Evolutionary conservation across 768 basidiomycete species (phyloP), one percentile per base, ranked within the genome.

Genomic region (Antrodiella citrinella): DNA sequence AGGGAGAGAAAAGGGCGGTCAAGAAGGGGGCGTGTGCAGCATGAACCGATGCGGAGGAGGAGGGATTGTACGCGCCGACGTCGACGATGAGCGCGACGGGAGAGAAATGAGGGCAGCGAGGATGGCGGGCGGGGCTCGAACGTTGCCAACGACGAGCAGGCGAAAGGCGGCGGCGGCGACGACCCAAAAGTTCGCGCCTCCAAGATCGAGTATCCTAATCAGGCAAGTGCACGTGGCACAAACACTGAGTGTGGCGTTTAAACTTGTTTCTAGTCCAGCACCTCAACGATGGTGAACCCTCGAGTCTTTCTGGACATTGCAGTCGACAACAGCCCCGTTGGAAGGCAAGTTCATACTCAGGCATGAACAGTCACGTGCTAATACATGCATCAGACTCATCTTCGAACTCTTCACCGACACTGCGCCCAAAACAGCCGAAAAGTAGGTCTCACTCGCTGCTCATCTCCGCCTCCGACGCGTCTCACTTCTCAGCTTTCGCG

Each of bases 351-450:
- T 15, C n/a, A n/a, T n/a, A n/a, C n/a, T n/a, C n/a, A n/a, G n/a
- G n/a, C n/a, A n/a, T n/a, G n/a, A n/a, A n/a, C n/a, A n/a, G n/a
- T n/a, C n/a, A n/a, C n/a, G n/a, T n/a, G n/a, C n/a, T n/a, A n/a
- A n/a, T n/a, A n/a, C n/a, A n/a, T n/a, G n/a, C 26, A 48, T 0
- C 59, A 88, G 85, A 54, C 72, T 87, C 39, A 70, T 85, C 47
- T 84, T 87, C 47, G 91, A 93, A 64, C 71, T 94, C 10, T 90
- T 76, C 70, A 78, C 68, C 54, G 84, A 91, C 61, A 67, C 72
- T 5, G 78, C 77, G 2, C 91, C 91, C 3, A 82, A 83, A 68
- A 86, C 89, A 10, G 72, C 70, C 52, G 86, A 91, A 74, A 92
- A 93, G 91, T 91, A 59, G 50, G 74, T 55, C 18, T 25, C 22